These are phyloP conservation scores for Candida railenensis DNA, from an alignment of 805 yeast genomes.

Conservation along the genomic window DNA sequence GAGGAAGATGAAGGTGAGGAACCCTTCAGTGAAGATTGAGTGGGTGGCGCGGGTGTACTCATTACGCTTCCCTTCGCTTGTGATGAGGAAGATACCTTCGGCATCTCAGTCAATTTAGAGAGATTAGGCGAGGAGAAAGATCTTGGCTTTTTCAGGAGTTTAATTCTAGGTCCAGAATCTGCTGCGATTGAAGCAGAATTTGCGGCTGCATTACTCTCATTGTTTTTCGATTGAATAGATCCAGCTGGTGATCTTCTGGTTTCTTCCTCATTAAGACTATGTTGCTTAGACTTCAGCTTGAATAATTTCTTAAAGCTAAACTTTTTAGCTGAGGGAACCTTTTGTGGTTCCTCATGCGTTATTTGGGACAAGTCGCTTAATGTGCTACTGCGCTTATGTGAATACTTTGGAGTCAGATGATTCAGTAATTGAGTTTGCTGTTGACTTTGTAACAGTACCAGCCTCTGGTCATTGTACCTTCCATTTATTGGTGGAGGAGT, in stretches of 20 bases:
- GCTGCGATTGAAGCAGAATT: background rate
- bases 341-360: background rate
- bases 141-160: background rate
- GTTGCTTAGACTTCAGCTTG: slow-evolving; percentile 34
- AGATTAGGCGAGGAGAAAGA: slow-evolving; percentile 5
- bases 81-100: background rate
- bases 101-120: slow-evolving; percentile 1
- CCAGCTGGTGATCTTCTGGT: background rate
- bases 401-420: background rate
- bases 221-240: background rate
- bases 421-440: background rate
- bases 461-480: background rate
- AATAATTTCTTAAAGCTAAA: slow-evolving; percentile 40
- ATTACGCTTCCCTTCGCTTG: background rate
- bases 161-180: background rate
- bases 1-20: slow-evolving; percentile 2
- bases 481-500: background rate
- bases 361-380: slow-evolving; percentile 16
- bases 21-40: background rate
- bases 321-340: slow-evolving; percentile 16
- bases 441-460: background rate
- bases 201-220: background rate
- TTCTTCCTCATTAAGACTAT: slow-evolving; percentile 16
- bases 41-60: background rate
- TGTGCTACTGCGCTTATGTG: slow-evolving; percentile 2